Percentiles rank a stretch among this genome's conserved stretches.
Conservation (phyloP, 2,329 filamentous ascomycete species). For the Trichophyton simii region DNA sequence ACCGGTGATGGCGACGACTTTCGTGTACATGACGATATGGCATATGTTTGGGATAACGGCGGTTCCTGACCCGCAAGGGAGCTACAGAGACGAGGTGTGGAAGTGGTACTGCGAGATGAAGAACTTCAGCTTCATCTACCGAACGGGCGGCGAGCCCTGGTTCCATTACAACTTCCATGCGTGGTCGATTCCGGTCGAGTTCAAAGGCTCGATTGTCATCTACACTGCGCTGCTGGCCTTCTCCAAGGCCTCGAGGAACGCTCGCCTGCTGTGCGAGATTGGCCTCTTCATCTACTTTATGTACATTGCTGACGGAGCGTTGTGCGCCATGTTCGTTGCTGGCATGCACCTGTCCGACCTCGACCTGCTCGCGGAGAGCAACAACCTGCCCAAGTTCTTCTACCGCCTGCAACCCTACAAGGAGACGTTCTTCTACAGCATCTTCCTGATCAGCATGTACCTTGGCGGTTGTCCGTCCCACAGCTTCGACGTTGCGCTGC, state of each 20-base stretch:
- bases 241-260: slow-evolving; percentile 42
- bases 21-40: slow-evolving; percentile 35
- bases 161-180: slow-evolving; percentile 47
- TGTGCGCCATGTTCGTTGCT: slow-evolving; percentile 47
- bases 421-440: slow-evolving; percentile 39
- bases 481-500: slow-evolving; percentile 35
- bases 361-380: slow-evolving; percentile 41
- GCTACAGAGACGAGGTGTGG: slow-evolving; percentile 40
- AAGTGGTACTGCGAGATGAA: slow-evolving; percentile 46
- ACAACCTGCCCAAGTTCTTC: slow-evolving; percentile 42
- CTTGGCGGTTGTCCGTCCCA: slow-evolving; percentile 50
- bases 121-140: slow-evolving; percentile 57
- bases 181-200: slow-evolving; percentile 54
- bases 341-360: slow-evolving; percentile 53
- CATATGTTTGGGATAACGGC: slow-evolving; percentile 42
- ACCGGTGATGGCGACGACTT: slow-evolving; percentile 29
- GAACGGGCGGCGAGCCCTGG: slow-evolving; percentile 45
- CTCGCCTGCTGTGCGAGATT: slow-evolving; percentile 43
- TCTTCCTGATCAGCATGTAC: slow-evolving; percentile 43
- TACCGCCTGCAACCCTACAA: slow-evolving; percentile 38
- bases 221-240: slow-evolving; percentile 48
- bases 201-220: slow-evolving; percentile 51
- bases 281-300: slow-evolving; percentile 52
- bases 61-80: slow-evolving; percentile 29
- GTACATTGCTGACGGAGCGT: slow-evolving; percentile 54